Percentiles rank a stretch among this genome's conserved stretches.
Conservation (phyloP, 768 basidiomycete species). For the Tricholoma terreum region DNA sequence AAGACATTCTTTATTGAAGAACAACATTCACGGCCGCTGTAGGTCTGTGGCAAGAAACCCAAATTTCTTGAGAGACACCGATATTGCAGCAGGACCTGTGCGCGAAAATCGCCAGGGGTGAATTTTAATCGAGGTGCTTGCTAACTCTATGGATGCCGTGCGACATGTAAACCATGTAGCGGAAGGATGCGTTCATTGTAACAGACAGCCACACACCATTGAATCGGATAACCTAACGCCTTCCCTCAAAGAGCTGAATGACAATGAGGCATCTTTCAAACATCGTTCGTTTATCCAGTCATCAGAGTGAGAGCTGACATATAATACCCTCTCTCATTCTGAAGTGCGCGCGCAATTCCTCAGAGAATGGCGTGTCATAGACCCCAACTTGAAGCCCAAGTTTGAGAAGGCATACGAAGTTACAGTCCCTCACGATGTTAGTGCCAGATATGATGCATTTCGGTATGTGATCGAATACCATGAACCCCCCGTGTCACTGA, state of each 20-base stretch:
- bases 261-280: conserved; percentile 46
- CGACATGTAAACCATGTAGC: conserved; percentile 49
- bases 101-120: conserved; percentile 43
- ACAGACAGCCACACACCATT: conserved; percentile 41
- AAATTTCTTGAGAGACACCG: conserved; percentile 47
- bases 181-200: conserved; percentile 50
- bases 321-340: conserved; percentile 15
- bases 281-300: conserved; percentile 37
- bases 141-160: conserved; percentile 49
- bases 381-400: conserved; percentile 34
- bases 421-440: conserved; percentile 37
- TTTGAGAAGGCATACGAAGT: conserved; percentile 59
- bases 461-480: conserved; percentile 32
- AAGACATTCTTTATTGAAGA: conserved; percentile 6
- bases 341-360: conserved; percentile 52
- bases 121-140: conserved; percentile 42
- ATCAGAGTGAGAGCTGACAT: conserved; percentile 6
- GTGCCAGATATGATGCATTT: conserved; percentile 46
- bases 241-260: conserved; percentile 46
- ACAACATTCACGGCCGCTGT: neutral
- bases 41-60: conserved; percentile 56
- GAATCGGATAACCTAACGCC: conserved; percentile 42
- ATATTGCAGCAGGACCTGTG: conserved; percentile 61
- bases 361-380: conserved; percentile 51
- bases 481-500: conserved; percentile 1